Evolutionary conservation across 306 rosid genomes (phyloP), one percentile per base, ranked within the genome.

Genomic region (Prunus mongolica): DNA sequence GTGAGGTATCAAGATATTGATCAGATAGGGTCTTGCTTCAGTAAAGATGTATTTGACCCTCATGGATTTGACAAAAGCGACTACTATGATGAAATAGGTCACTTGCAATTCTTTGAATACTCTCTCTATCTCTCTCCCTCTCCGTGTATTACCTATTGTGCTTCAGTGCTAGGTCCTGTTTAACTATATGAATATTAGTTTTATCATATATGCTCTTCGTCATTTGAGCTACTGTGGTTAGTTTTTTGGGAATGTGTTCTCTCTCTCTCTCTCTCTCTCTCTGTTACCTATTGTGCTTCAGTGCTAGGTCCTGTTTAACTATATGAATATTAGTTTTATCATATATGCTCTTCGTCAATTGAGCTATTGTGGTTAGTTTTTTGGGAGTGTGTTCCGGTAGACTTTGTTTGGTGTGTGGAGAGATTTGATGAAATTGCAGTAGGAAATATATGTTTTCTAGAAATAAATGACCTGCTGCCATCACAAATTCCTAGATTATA

Each of bases 1-100:
- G 97, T 92, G 90, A 91, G 92, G 72, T 96, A 92, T 83, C 97
- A 90, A 83, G 99, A 91, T 80, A 96, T 96, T 81, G 98, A 92
- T 83, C 91, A 96, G 80, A 88, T 87, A 76, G 98, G 99, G 14
- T 92, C 98, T 83, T 96, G 99, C 89, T 92, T 96, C 93, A 85
- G 90, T 79, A 92, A 89, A 88, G 98, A 92, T 76, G 96, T 96
- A 76, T 96, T 96, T 77, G 93, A 96, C 79, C 99, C 98, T 67
- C 99, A 96, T 73, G 98, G 98, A 84, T 96, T 87, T 77, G 93
- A 92, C 78, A 74, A 86, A 74, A 89, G 93, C 12, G 96, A 92
- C 90, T 96, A 84, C 88, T 96, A 78, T 81, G 89, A 85, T 74
- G 92, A 91, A 88, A 89, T 96, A 87, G 99, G 99, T 96, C 63